Evolutionary conservation across 768 basidiomycete genomes (phyloP).

Genomic region (Rhizopogon salebrosus): DNA sequence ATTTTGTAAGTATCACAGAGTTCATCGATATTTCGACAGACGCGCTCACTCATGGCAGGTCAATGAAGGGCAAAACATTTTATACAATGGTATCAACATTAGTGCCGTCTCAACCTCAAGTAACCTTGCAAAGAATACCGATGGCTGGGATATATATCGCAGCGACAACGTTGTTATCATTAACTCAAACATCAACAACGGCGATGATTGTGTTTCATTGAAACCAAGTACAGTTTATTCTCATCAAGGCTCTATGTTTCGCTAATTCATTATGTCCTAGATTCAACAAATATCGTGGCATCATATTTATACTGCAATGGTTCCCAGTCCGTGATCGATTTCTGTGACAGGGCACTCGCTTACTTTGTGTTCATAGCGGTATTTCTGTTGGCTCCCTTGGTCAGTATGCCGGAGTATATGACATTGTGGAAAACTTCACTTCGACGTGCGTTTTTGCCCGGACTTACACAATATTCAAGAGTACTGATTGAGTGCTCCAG

Average conservation of each 20-base stretch:
- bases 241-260: neutral
- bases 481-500: constrained; percentile 12
- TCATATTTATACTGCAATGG: constrained; percentile 54
- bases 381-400: constrained; percentile 47
- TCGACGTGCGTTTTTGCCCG: neutral
- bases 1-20: constrained; percentile 30
- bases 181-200: constrained; percentile 48
- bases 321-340: constrained; percentile 35
- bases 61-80: constrained; percentile 42
- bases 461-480: neutral
- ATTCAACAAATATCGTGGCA: constrained; percentile 54
- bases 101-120: constrained; percentile 40
- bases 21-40: neutral
- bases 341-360: neutral
- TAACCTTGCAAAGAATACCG: constrained; percentile 43
- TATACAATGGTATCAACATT: constrained; percentile 43
- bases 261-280: constrained; percentile 5
- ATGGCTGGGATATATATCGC: constrained; percentile 63
- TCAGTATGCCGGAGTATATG: constrained; percentile 35
- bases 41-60: constrained; percentile 26
- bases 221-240: constrained; percentile 37
- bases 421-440: constrained; percentile 40
- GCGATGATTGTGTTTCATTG: constrained; percentile 58
- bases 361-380: constrained; percentile 30
- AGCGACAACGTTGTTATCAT: constrained; percentile 43